phyloP scores from a whole-genome alignment of 306 rosid species.

The Prunus campanulata region DNA sequence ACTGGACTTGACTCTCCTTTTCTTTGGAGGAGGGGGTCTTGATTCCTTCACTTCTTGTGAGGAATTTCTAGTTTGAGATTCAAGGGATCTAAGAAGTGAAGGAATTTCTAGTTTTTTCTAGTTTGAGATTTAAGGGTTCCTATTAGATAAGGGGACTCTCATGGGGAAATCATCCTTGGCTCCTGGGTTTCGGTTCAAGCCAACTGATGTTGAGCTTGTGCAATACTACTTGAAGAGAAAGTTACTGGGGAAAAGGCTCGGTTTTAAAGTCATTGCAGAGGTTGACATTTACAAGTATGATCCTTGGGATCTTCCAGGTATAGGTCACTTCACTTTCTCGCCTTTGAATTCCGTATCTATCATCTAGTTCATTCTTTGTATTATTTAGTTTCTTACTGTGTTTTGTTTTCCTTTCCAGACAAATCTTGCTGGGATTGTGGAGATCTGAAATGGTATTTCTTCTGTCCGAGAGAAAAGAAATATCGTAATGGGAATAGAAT shows the following conservation, averaged over 20 bases:
- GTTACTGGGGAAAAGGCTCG: slow-evolving; percentile 36
- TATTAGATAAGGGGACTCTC: neutral
- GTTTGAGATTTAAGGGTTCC: neutral
- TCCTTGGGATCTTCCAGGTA: slow-evolving; percentile 88
- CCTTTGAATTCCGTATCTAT: neutral
- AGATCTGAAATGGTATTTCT: slow-evolving; percentile 75
- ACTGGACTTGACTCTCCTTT: slow-evolving; percentile 42
- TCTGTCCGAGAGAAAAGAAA: slow-evolving; percentile 58
- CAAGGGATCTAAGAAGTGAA: too few relatives aligned
- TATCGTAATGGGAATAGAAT: slow-evolving; percentile 52
- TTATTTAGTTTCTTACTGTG: neutral
- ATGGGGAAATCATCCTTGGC: slow-evolving; percentile 27
- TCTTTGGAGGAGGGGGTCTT: neutral
- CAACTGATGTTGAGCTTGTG: slow-evolving; percentile 60
- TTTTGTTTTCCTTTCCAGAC: slow-evolving; percentile 31
- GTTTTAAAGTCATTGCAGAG: slow-evolving; percentile 42
- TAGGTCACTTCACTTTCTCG: neutral
- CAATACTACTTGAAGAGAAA: slow-evolving; percentile 58
- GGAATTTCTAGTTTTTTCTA: too few relatives aligned
- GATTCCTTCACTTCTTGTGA: slow-evolving; percentile 3
- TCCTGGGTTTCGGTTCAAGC: slow-evolving; percentile 80
- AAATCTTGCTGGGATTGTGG: slow-evolving; percentile 39
- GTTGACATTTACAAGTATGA: slow-evolving; percentile 57
- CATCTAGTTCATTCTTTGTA: neutral
- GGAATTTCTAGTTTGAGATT: neutral